Evolutionary conservation across 169 alveolate genomes (phyloP), one percentile per base, ranked within the genome.

Genomic region (Cyclospora cayetanensis): DNA sequence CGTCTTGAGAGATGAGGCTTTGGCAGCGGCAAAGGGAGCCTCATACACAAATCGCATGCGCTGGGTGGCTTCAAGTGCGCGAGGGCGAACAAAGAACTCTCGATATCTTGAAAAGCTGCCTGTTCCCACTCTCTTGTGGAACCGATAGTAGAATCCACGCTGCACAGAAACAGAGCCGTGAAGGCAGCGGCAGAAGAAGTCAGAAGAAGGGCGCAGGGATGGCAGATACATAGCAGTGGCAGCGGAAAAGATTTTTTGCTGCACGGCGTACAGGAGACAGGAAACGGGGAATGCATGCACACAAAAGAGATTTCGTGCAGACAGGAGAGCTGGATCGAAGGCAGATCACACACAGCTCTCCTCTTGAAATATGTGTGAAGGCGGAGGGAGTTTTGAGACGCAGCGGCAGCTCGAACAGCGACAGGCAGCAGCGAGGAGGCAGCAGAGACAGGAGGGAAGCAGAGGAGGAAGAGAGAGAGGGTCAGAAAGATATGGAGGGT

Each of bases 41-140:
- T 76, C 91, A 90, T 96, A 95, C 79, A 95, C 95, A 90, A 91
- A 96, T 25, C 86, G 70, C 29, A 96, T 63, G 60, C 96, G 87
- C 88, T 95, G 97, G 5, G 96, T 95, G 72, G 96, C 94, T 89
- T 96, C 98, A 46, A 96, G 93, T 50, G 96, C 86, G 7, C 96
- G 93, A 1, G 97, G 97, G 42, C 87, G 65, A 39, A 83, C 84
- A 76, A 95, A 96, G 74, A 97, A 91, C 74, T 96, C 98, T n/a
- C 94, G 50, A 91, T 96, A 96, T 41, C 95, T 65, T 31, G 74
- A 91, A 97, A 97, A 96, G 74, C 93, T 90, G 4, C 98, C 98
- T 72, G 95, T 95, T 4, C 98, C 98, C 35, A 96, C 90, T 27
- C 95, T 66, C 65, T 96, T 96, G 92, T 96, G 98, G 82, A 96